Evolutionary conservation across 371 early-diverging fungal species (phyloP), one percentile per base, ranked within the genome.

Genomic region (Apophysomyces sp.): DNA sequence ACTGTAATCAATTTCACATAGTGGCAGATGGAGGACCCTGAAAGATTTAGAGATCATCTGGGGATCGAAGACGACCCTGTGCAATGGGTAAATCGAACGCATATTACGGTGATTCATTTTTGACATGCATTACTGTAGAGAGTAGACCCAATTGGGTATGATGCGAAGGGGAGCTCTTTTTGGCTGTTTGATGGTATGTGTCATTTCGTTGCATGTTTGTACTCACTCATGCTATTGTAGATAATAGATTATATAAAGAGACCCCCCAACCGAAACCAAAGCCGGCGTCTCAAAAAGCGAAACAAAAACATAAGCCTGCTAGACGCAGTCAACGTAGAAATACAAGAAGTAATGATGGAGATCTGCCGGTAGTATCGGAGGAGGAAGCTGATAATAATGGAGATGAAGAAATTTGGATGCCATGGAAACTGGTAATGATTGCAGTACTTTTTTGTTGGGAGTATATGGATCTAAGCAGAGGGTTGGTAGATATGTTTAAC

Each of bases 131-230:
- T 55, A 16, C 18, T 21, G 28, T 63, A 89, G 90, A 68, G 92
- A 41, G 90, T 91, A 9, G 90, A 89, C 37, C 90, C 90, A 13
- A 78, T 91, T 58, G 92, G 92, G 2, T 83, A 66, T 62, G 90
- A 91, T 63, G 76, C 83, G 9, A 75, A 77, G 32, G 89, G 89
- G 5, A 81, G 82, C 40, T 83, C 78, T n/a, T 90, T 86, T 66
- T 91, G 88, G 88, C 68, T 91, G 11, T 91, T 91, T 76, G 92
- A 91, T 78, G 92, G 89, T 89, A 78, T 21, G 12, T 16, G 31
- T 11, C 16, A 15, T 34, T 13, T 24, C 9, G 9, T 21, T 3
- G 3, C 36, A 18, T 39, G 15, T 24, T 16, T 13, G 28, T 13
- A 34, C n/a, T 12, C 1, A 21, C 27, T 3, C n/a, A n/a, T 5